Percentiles rank a stretch among this genome's conserved stretches.
phyloP scores from a whole-genome alignment of 495 filamentous ascomycete genomes.

The Poronia punctata region DNA sequence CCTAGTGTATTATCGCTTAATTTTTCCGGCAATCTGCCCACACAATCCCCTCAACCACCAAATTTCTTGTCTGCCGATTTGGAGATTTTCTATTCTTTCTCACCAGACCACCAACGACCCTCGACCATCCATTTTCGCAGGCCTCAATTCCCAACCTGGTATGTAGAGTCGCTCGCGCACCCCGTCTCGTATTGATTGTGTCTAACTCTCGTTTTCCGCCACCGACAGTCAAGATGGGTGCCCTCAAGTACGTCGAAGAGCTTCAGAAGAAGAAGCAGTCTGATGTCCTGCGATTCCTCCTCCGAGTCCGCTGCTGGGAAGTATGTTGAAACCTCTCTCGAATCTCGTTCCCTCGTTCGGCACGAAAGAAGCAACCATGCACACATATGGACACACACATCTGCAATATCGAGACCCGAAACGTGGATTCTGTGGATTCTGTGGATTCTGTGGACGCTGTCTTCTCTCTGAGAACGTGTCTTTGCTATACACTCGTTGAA shows the following conservation, averaged over 20 bases:
- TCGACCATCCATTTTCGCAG: constrained; percentile 28
- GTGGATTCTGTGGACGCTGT: constrained; percentile 28
- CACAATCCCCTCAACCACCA: constrained; percentile 19
- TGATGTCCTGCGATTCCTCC: constrained; percentile 97
- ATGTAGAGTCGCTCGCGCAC: constrained; percentile 8
- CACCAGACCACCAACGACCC: constrained; percentile 22
- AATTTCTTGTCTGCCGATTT: constrained; percentile 21
- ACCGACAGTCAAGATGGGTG: constrained; percentile 63
- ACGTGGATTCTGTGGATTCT: constrained; percentile 13
- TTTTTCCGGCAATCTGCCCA: constrained; percentile 14
- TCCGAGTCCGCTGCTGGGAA: constrained; percentile 99
- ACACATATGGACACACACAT: constrained; percentile 21
- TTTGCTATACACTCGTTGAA: constrained; percentile 99
- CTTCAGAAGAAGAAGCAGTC: constrained; percentile 99
- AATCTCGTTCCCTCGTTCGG: constrained; percentile 13
- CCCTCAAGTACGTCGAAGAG: constrained; percentile 99
- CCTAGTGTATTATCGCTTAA: constrained; percentile 25
- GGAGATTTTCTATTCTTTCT: constrained; percentile 18
- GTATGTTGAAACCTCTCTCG: constrained; percentile 62
- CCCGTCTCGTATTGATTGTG: constrained; percentile 1
- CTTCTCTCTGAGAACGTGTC: constrained; percentile 29
- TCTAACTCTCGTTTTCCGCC: constrained; percentile 13
- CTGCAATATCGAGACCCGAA: constrained; percentile 17
- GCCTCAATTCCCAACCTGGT: constrained; percentile 29
- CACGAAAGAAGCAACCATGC: constrained; percentile 16